A percentile compares a stretch with the other conserved stretches of the same genome.
phyloP scores from a whole-genome alignment of 1,139 yeast genomes.

The Diutina scorzettiae region DNA sequence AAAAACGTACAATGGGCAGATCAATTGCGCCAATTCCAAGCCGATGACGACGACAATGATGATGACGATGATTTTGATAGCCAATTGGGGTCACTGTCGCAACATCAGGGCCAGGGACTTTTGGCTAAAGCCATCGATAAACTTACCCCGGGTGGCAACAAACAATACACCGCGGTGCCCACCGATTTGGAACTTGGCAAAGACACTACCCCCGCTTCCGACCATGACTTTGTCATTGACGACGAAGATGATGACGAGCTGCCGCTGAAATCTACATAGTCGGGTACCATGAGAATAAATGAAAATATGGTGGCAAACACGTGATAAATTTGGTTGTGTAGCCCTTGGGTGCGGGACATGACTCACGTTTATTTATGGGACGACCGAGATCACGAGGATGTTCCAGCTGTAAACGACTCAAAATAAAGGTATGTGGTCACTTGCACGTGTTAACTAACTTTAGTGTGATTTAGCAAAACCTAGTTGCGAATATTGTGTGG shows the following conservation, averaged over 20 bases:
- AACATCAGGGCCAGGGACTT: slow-evolving; percentile 15
- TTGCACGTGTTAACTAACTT: background rate
- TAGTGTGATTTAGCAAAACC: background rate
- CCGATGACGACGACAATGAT: slow-evolving; percentile 21
- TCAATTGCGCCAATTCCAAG: slow-evolving; percentile 28
- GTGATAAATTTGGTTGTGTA: background rate
- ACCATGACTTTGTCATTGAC: slow-evolving; percentile 22
- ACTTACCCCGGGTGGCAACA: slow-evolving; percentile 22
- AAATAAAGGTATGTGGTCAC: background rate
- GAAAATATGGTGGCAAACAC: background rate
- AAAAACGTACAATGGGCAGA: slow-evolving; percentile 53
- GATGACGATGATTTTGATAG: slow-evolving; percentile 14
- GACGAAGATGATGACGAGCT: slow-evolving; percentile 1
- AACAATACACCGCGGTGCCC: slow-evolving; percentile 18
- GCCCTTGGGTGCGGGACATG: background rate
- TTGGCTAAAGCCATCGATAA: slow-evolving; percentile 29
- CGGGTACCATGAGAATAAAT: background rate
- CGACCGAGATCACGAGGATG: background rate
- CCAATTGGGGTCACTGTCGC: slow-evolving; percentile 1
- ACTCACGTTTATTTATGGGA: background rate
- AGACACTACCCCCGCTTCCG: slow-evolving; percentile 11
- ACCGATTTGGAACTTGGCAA: slow-evolving; percentile 29
- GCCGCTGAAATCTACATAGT: background rate
- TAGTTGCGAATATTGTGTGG: slow-evolving; percentile 1
- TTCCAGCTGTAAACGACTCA: slow-evolving; percentile 1